These are phyloP conservation scores for Chalaropsis thielavioides DNA, from an alignment of 2,329 filamentous ascomycete genomes.

Conservation along the genomic window DNA sequence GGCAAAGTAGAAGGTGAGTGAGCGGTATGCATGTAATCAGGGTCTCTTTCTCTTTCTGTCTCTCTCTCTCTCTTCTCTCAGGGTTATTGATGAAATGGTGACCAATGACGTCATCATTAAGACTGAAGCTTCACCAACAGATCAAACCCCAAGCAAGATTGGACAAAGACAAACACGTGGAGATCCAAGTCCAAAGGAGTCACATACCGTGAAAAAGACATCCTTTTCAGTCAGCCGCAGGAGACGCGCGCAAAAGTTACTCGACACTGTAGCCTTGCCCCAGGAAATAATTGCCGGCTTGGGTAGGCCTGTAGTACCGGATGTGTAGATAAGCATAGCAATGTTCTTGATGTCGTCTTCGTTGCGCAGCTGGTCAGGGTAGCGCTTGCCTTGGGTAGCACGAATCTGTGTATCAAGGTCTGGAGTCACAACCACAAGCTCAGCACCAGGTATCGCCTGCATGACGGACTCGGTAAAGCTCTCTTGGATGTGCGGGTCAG, in stretches of 20 bases:
- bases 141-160: not conserved
- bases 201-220: constrained; percentile 56
- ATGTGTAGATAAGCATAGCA: constrained; percentile 69
- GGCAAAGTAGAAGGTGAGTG: not conserved
- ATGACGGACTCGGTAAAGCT: constrained; percentile 45
- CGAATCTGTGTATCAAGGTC: constrained; percentile 41
- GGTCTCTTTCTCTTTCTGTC: not conserved
- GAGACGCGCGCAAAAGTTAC: constrained; percentile 39
- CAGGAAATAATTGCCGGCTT: constrained; percentile 68
- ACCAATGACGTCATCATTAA: not conserved
- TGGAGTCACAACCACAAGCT: constrained; percentile 47
- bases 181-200: not conserved
- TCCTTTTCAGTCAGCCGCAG: constrained; percentile 47
- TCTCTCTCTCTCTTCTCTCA: not conserved
- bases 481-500: constrained; percentile 38
- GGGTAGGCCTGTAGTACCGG: constrained; percentile 70
- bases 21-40: not conserved
- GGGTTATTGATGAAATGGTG: not conserved
- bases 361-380: constrained; percentile 41
- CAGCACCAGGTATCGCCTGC: constrained; percentile 34
- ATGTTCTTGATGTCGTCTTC: constrained; percentile 40
- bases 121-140: not conserved
- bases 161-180: not conserved
- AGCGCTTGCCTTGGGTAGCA: constrained; percentile 37
- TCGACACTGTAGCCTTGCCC: constrained; percentile 45